Evolutionary conservation across 768 basidiomycete genomes (phyloP).

Genomic region (Kondoa malvinella): DNA sequence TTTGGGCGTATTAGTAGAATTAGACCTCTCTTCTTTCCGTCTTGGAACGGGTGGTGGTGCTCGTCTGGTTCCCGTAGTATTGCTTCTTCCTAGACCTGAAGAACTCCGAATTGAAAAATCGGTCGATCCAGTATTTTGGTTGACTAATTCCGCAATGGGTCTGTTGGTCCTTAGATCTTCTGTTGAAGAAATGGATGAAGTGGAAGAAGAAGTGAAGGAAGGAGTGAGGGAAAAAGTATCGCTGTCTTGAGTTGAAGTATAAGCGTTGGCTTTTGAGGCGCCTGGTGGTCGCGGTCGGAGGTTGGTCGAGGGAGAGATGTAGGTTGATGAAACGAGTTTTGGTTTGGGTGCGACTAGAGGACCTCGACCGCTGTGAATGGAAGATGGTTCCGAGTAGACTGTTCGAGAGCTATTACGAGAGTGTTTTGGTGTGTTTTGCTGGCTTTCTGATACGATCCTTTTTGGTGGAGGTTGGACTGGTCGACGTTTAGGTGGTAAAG

Average conservation of each 20-base stretch:
- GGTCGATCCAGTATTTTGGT: background rate
- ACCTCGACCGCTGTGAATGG: background rate
- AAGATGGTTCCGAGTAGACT: background rate
- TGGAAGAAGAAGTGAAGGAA: background rate
- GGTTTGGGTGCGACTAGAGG: conserved; percentile 3
- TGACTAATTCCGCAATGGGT: background rate
- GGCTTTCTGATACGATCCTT: background rate
- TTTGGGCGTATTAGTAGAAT: background rate
- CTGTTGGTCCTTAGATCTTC: background rate
- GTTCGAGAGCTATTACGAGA: background rate
- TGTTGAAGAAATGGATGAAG: background rate
- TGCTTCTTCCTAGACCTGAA: background rate
- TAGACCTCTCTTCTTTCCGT: background rate
- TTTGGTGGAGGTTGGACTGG: background rate
- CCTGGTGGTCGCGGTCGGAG: background rate
- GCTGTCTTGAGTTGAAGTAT: background rate
- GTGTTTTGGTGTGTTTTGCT: background rate
- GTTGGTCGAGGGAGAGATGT: conserved; percentile 2
- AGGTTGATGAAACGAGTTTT: background rate
- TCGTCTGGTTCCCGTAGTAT: background rate
- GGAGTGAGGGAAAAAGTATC: background rate
- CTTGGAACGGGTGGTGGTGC: background rate
- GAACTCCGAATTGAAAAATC: background rate
- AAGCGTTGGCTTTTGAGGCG: background rate
- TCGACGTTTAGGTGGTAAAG: background rate